Base-by-base conservation (phyloP, 2,329 filamentous ascomycete genomes). In the Leptodontidium sp. region DNA sequence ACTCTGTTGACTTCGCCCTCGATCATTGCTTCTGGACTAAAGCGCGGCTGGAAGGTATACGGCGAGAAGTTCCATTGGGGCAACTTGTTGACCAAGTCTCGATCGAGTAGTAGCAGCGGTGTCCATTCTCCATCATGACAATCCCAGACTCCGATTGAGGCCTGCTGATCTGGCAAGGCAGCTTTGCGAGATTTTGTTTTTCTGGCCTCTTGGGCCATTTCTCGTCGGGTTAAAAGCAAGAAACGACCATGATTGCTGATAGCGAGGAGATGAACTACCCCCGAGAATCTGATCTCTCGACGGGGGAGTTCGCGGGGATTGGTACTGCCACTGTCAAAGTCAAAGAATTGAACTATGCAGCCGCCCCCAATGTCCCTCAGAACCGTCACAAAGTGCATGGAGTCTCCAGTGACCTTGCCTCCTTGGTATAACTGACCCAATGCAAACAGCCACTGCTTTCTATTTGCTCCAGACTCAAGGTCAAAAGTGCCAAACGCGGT, bases 201-300 rank as follows among this genome's bases (percentile, higher is more conserved):
- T 17, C 50, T 24, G 1, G 40, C 40, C 14, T 43, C 58, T 40
- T 24, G 17, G 17, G 7, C n/a, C 1, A 40, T 26, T 7, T 43
- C 58, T 24, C 58, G 29, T 32, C 21, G 26, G 38, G 58, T 61
- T 35, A 61, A 21, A 8, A 61, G 38, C 21, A 61, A 29, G 43
- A 61, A 61, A 29, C 58, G 58, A 11, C 58, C 58, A 29, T 47
- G 58, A 29, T 45, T 61, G 21, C 40, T 61, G 21, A 40, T 24
- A 14, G 58, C 58, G 9, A 61, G 58, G 24, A 61, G 58, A 47
- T 61, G 58, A 15, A 43, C 9, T 5, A 59, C 40, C 17, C 58
- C 58, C 15, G 58, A 26, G 26, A 61, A 43, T 29, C 12, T 24
- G 7, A 47, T 32, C 8, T 43, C 15, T 17, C 29, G 50, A 15